Conservation (phyloP, 768 basidiomycete genomes). For the Tremella fuciformis region DNA sequence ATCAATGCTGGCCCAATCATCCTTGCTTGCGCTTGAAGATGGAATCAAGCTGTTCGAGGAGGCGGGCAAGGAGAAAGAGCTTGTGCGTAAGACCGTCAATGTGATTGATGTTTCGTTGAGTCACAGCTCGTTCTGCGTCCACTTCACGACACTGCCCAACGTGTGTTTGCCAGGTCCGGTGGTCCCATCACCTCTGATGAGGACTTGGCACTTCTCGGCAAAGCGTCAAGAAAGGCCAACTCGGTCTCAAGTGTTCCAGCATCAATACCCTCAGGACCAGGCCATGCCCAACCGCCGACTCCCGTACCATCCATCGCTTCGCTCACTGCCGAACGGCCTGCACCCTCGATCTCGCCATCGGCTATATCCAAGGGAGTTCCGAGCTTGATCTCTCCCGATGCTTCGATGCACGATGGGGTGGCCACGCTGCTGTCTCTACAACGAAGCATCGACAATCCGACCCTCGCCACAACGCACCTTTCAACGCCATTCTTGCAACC, state of each 20-base stretch:
- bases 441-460: too few relatives aligned
- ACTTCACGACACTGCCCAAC: constrained; percentile 9
- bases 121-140: constrained; percentile 6
- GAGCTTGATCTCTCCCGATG: too few relatives aligned
- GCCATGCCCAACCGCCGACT: too few relatives aligned
- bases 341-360: too few relatives aligned
- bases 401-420: too few relatives aligned
- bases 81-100: constrained; percentile 6
- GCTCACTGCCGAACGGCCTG: too few relatives aligned
- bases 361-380: too few relatives aligned
- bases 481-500: too few relatives aligned
- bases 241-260: not conserved
- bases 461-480: too few relatives aligned
- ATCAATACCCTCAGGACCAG: too few relatives aligned
- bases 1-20: constrained; percentile 17
- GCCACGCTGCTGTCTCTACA: too few relatives aligned
- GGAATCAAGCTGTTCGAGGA: constrained; percentile 20
- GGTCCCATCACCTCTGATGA: constrained; percentile 3
- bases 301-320: too few relatives aligned
- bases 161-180: constrained; percentile 7
- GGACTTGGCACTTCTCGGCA: constrained; percentile 16
- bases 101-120: not conserved
- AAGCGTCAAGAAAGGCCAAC: constrained; percentile 1
- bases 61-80: constrained; percentile 15
- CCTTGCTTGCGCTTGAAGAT: constrained; percentile 16